A percentile compares a stretch with the other conserved stretches of the same genome.
These are phyloP conservation scores for Apiospora hydei DNA, from an alignment of 2,329 filamentous ascomycete genomes.

Conservation along the genomic window DNA sequence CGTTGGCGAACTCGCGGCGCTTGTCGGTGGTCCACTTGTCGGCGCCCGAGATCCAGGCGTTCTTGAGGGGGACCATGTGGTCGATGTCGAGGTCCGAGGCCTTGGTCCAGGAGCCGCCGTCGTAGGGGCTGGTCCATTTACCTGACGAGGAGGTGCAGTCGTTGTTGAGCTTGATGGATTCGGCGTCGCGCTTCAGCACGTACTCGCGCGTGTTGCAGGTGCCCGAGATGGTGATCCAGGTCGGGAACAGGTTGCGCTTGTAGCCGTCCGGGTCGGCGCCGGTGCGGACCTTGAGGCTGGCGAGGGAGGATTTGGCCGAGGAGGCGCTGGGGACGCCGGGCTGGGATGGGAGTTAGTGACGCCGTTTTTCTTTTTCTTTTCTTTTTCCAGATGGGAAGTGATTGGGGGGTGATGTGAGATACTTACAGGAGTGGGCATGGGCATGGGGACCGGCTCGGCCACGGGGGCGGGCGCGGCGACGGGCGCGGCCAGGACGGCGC, in stretches of 20 bases:
- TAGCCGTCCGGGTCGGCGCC: conserved; percentile 65
- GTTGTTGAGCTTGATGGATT: conserved; percentile 62
- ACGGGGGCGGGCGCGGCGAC: conserved; percentile 25
- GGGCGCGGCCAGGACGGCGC: conserved; percentile 36
- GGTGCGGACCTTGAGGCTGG: conserved; percentile 62
- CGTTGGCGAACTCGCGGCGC: conserved; percentile 77
- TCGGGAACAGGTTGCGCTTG: conserved; percentile 72
- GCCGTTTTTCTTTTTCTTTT: neutral
- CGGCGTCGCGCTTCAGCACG: conserved; percentile 78
- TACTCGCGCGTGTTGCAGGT: conserved; percentile 76
- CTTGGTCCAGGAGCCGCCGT: conserved; percentile 73
- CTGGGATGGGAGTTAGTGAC: conserved; percentile 35
- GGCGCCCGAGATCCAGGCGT: conserved; percentile 82
- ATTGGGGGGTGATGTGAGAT: too few relatives aligned
- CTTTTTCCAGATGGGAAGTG: too few relatives aligned
- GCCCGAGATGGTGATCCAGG: conserved; percentile 72
- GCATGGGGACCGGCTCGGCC: conserved; percentile 26
- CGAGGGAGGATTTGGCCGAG: conserved; percentile 64
- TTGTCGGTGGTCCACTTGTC: conserved; percentile 72
- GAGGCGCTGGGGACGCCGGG: conserved; percentile 69
- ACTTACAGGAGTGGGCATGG: conserved; percentile 38
- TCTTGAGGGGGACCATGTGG: conserved; percentile 81
- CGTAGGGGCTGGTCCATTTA: conserved; percentile 75
- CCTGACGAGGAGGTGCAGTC: conserved; percentile 70
- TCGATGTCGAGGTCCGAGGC: conserved; percentile 81